Evolutionary conservation across 2,329 filamentous ascomycete genomes (phyloP), one percentile per base, ranked within the genome.

Genomic region (Diplodia seriata): DNA sequence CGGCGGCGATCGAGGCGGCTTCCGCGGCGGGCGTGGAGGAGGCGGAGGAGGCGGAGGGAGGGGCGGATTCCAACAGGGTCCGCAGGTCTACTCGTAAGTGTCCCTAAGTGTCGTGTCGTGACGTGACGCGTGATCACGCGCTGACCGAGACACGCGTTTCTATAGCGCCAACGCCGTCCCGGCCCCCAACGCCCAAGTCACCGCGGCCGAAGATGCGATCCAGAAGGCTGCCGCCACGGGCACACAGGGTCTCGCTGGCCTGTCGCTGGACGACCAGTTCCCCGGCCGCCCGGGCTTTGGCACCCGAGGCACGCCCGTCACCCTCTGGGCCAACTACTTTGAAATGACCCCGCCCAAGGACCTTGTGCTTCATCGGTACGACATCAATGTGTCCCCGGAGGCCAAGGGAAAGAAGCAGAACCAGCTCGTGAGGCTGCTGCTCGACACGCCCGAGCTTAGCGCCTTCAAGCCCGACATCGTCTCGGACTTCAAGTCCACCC

Each of bases 361-460:
- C 15, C 36, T 57, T 18, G 33, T 68, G 1, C 54, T 78, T 0
- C 74, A 76, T 64, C 72, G 74, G 0, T 79, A 78, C 50, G 73
- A 71, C 1, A 53, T 76, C 1, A 20, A 23, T 31, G 12, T 66
- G 40, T 18, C 38, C 75, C 78, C 70, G 73, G 77, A 14, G 70
- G 68, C 69, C 6, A 75, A 71, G 2, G 81, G 80, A 61, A 78
- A 78, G 49, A 85, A 83, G 73, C 82, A 78, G 33, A 79, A 80
- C 51, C 82, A 81, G 5, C 76, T 87, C 4, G 76, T 87, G 15
- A 74, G 83, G n/a, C 72, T 84, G n/a, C 71, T 88, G 1, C 61
- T 82, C 6, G 73, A 75, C 1, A 49, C 40, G 7, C 15, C 57
- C 5, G 74, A 77, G n/a, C 62, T 65, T 15, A 43, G 26, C 12